phyloP scores from a whole-genome alignment of 495 filamentous ascomycete genomes.

The Pyrenopolyporus hunteri region DNA sequence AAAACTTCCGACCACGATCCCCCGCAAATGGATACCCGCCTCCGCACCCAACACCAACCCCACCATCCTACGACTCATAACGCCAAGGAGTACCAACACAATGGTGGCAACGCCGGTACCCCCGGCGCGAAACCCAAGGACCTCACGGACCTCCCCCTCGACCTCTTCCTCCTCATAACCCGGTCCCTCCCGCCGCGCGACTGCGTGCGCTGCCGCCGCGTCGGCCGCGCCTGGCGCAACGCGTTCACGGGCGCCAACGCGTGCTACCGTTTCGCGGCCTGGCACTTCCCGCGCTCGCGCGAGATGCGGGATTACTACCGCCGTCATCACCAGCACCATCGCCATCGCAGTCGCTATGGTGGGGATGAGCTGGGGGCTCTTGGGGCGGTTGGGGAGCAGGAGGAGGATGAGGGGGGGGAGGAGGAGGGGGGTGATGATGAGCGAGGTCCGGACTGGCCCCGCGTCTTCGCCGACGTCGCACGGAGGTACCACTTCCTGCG shows the following conservation, averaged over 20 bases:
- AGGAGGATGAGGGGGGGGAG: not conserved
- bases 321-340: too few relatives aligned
- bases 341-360: too few relatives aligned
- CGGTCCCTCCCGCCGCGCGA: slow-evolving; percentile 59
- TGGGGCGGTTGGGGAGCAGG: too few relatives aligned
- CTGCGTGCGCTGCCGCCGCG: slow-evolving; percentile 60
- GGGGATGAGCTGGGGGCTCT: too few relatives aligned
- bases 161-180: slow-evolving; percentile 59
- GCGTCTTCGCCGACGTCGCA: slow-evolving; percentile 59
- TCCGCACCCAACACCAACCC: too few relatives aligned
- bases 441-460: slow-evolving; percentile 45
- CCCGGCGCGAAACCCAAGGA: slow-evolving; percentile 27
- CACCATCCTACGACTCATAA: not conserved
- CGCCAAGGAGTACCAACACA: not conserved
- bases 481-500: slow-evolving; percentile 63
- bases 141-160: slow-evolving; percentile 59
- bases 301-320: slow-evolving; percentile 52
- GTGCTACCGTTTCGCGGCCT: slow-evolving; percentile 55
- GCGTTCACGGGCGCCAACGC: slow-evolving; percentile 58
- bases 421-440: slow-evolving; percentile 26
- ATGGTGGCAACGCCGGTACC: not conserved
- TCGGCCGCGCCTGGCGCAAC: slow-evolving; percentile 60
- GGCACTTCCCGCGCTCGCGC: slow-evolving; percentile 60
- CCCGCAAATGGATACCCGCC: not conserved
- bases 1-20: too few relatives aligned